These are phyloP conservation scores for Limtongia smithiae DNA, from an alignment of 805 yeast genomes.

Conservation along the genomic window DNA sequence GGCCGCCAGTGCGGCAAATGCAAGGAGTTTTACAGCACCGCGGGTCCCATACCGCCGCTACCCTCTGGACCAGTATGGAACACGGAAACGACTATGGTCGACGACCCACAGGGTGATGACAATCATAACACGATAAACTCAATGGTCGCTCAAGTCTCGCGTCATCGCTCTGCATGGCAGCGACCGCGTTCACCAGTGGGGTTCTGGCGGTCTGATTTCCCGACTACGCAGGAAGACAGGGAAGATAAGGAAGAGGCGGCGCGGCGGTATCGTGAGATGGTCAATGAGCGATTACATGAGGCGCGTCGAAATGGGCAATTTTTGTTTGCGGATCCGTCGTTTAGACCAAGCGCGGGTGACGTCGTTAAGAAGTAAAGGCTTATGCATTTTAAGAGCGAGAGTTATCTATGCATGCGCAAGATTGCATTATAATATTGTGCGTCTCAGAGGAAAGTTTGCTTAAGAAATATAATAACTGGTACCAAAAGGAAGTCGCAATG, in stretches of 20 bases:
- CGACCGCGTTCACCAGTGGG: constrained; percentile 55
- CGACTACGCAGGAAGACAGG: constrained; percentile 50
- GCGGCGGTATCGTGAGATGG: constrained; percentile 39
- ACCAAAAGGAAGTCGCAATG: no score
- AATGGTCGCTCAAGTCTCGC: constrained; percentile 25
- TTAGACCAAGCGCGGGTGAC: constrained; percentile 11
- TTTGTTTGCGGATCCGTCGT: constrained; percentile 41
- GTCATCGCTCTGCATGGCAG: constrained; percentile 35
- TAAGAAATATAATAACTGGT: no score
- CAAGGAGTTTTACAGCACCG: constrained; percentile 35
- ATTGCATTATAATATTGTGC: no score
- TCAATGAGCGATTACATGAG: constrained; percentile 45
- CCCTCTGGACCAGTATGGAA: constrained; percentile 37
- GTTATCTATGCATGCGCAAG: no score
- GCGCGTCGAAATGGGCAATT: constrained; percentile 45
- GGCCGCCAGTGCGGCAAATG: constrained; percentile 40
- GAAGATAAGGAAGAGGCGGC: constrained; percentile 41
- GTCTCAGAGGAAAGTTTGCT: no score
- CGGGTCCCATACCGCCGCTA: constrained; percentile 32
- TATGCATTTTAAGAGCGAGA: neutral
- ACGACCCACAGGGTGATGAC: neutral
- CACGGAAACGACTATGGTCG: neutral
- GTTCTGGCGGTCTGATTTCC: constrained; percentile 57
- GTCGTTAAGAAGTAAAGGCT: neutral
- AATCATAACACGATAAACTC: neutral